A percentile compares a stretch with the other conserved stretches of the same genome.
Conservation (phyloP, 2,329 filamentous ascomycete genomes). For the Hymenoscyphus occultus region DNA sequence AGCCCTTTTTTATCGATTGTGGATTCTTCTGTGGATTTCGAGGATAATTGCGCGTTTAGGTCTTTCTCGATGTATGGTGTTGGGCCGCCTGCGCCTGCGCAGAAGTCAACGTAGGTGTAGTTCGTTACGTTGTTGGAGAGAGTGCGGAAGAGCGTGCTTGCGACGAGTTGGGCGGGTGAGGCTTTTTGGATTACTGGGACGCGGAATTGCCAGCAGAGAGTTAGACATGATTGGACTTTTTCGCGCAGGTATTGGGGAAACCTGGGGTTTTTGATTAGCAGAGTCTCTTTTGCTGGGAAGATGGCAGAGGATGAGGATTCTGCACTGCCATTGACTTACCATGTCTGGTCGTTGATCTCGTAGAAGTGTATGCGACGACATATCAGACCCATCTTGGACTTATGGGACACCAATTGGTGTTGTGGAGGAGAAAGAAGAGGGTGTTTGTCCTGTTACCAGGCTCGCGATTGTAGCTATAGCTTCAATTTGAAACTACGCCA, state of each 20-base stretch:
- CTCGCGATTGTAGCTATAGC: constrained; percentile 3
- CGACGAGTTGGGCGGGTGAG: constrained; percentile 60
- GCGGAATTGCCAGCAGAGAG: constrained; percentile 58
- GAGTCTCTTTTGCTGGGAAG: neutral
- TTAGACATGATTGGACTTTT: constrained; percentile 63
- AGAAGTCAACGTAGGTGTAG: constrained; percentile 72
- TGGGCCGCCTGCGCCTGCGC: constrained; percentile 70
- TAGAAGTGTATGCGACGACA: constrained; percentile 61
- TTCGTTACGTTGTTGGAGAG: constrained; percentile 47
- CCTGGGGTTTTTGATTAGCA: constrained; percentile 42
- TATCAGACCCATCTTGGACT: constrained; percentile 45
- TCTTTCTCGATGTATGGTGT: constrained; percentile 61
- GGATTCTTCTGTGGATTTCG: constrained; percentile 28
- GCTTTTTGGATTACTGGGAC: constrained; percentile 55
- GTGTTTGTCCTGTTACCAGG: neutral
- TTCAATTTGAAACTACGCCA: constrained; percentile 24
- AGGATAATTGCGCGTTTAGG: constrained; percentile 48
- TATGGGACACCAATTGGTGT: neutral
- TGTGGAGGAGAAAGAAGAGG: neutral
- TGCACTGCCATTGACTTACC: constrained; percentile 44
- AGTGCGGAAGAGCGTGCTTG: constrained; percentile 51
- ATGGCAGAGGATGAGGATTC: neutral
- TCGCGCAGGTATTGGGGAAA: constrained; percentile 63
- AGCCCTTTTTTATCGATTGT: constrained; percentile 22
- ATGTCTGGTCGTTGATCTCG: constrained; percentile 65